phyloP scores from a whole-genome alignment of 1,139 yeast species.

The Diutina rugosa region DNA sequence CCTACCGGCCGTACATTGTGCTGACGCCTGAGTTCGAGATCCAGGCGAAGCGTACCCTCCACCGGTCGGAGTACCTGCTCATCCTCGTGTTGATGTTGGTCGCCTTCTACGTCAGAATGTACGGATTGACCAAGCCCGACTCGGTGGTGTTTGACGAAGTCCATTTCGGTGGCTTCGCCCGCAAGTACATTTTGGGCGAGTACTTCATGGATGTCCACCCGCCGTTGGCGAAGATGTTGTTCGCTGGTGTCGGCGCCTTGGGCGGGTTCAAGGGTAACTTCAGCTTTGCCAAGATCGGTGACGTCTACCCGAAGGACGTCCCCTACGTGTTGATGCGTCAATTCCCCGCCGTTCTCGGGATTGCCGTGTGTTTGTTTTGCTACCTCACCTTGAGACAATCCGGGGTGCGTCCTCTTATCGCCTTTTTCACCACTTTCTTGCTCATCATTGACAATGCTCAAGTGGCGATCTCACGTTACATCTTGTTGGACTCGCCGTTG shows the following conservation, averaged over 20 bases:
- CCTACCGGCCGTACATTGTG: not conserved
- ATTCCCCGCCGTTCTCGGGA: conserved; percentile 75
- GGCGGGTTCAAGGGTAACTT: conserved; percentile 76
- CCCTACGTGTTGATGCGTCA: conserved; percentile 81
- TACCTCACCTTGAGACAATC: conserved; percentile 77
- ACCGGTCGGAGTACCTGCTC: not conserved
- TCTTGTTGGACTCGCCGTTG: conserved; percentile 83
- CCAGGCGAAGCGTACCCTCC: not conserved
- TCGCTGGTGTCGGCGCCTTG: conserved; percentile 59
- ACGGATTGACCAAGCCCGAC: conserved; percentile 51
- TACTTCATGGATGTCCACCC: conserved; percentile 94
- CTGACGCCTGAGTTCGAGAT: not conserved
- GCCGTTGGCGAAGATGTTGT: conserved; percentile 81
- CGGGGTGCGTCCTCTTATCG: conserved; percentile 72
- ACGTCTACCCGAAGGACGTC: conserved; percentile 37
- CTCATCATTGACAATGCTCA: conserved; percentile 76
- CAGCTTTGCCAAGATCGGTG: conserved; percentile 62
- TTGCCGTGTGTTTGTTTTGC: conserved; percentile 61
- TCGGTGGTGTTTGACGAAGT: conserved; percentile 92
- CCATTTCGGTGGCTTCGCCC: conserved; percentile 71
- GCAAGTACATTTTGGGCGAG: conserved; percentile 56
- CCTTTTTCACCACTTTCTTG: conserved; percentile 52
- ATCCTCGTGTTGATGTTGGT: conserved; percentile 9
- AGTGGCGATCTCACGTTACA: conserved; percentile 81
- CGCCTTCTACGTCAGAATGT: conserved; percentile 28